Base-by-base conservation (phyloP, 805 yeast genomes). In the Metschnikowia rubicola region DNA sequence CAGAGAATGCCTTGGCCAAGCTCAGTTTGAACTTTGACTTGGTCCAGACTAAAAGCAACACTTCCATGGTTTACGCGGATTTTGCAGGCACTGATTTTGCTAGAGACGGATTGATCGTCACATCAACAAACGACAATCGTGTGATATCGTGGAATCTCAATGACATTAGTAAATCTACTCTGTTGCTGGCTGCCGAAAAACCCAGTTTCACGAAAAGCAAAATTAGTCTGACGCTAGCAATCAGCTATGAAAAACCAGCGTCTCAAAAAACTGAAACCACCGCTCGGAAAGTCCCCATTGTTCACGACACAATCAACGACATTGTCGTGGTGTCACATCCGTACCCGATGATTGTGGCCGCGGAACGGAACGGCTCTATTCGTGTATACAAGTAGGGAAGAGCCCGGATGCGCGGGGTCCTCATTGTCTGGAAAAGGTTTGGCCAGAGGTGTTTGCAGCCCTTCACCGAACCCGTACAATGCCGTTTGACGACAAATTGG, bases 291-390 rank as follows among this genome's bases (percentile, higher is more conserved):
- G 26, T 7, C 4, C 26, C 66, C 70, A 41, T 69, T 37, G 85
- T 80, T 48, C 74, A 70, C 34, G 87, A 83, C 46, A 54, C 67
- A 2, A 73, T 85, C 33, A 71, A 72, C 2, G 83, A 69, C 35
- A 64, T 83, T 4, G 74, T 72, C 0, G 57, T 77, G 13, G 61
- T 81, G 12, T 52, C 66, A 12, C 58, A 63, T 9, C 88, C 88
- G 0, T 77, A 74, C 48, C 79, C 77, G 35, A 75, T 86, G 80
- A 61, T 86, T 2, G 66, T 87, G 3, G 73, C 86, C 2, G 88
- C 70, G 2, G 95, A 87, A 54, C 67, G 88, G 46, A 74, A 79
- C 36, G 96, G 96, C 0, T 70, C 67, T 2, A 69, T 88, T 30
- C 80, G 81, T 58, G 77, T 86, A 2, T 85, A 79, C 61, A 75